Evolutionary conservation across 352 stramenopile genomes (phyloP).

Genomic region (Globisporangium megalacanthum): DNA sequence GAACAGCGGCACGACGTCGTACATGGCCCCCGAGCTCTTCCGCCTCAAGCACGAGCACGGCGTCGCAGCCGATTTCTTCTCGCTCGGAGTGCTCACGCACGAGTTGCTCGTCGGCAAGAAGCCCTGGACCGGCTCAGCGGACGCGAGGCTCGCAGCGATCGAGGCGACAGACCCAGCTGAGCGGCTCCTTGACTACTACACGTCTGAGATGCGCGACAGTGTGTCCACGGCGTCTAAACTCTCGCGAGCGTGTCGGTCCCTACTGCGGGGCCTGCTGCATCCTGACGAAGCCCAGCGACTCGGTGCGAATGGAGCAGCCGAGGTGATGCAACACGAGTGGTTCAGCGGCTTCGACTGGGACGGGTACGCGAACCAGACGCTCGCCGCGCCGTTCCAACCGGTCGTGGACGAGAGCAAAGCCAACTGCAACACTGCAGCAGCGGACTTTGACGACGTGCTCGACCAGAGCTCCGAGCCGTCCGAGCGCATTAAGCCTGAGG

Average conservation of each 20-base stretch:
- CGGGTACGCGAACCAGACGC: conserved; percentile 26
- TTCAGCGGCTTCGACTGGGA: conserved; percentile 52
- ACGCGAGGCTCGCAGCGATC: conserved; percentile 28
- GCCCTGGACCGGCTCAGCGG: conserved; percentile 33
- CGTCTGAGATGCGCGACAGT: conserved; percentile 33
- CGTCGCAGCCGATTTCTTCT: conserved; percentile 54
- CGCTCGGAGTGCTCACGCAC: conserved; percentile 46
- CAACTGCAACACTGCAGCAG: conserved; percentile 53
- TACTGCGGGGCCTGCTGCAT: conserved; percentile 48
- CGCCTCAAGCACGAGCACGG: conserved; percentile 45
- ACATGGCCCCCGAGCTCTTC: conserved; percentile 77
- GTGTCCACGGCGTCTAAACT: conserved; percentile 18
- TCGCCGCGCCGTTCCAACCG: conserved; percentile 39
- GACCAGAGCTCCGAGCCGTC: conserved; percentile 26
- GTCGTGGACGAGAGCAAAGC: conserved; percentile 51
- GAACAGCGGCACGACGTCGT: conserved; percentile 56
- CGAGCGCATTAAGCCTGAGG: conserved; percentile 27
- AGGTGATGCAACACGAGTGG: conserved; percentile 56
- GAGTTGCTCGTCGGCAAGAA: conserved; percentile 45
- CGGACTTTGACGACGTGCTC: conserved; percentile 67
- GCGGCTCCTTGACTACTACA: conserved; percentile 36
- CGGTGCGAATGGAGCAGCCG: conserved; percentile 23
- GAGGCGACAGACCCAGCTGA: conserved; percentile 22
- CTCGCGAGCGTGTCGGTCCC: conserved; percentile 25
- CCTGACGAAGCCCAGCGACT: conserved; percentile 39